Conservation (phyloP, 2,329 filamentous ascomycete species). For the Neonectria hederae region DNA sequence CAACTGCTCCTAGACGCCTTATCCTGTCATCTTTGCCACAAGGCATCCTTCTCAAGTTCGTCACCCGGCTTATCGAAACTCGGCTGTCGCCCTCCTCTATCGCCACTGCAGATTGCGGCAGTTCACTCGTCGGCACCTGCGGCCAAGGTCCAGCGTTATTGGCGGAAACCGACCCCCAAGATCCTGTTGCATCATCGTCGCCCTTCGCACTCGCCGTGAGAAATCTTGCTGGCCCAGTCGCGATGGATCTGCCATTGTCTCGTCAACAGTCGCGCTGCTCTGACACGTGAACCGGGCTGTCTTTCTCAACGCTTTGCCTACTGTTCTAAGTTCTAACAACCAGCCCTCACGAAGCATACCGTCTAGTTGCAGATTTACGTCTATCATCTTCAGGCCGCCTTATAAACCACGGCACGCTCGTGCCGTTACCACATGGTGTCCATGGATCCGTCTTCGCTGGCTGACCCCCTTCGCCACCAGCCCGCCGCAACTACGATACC, state of each 20-base stretch:
- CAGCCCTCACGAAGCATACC: not conserved
- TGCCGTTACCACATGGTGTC: not conserved
- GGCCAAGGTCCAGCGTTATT: not conserved
- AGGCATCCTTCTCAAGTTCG: not conserved
- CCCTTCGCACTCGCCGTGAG: slow-evolving; percentile 12
- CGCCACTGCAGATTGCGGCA: not conserved
- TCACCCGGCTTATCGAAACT: not conserved
- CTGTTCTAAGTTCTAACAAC: not conserved
- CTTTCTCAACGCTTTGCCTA: slow-evolving; percentile 15
- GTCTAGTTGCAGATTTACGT: slow-evolving; percentile 23
- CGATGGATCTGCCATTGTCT: slow-evolving; percentile 35
- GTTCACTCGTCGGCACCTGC: slow-evolving; percentile 18
- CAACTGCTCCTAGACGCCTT: not conserved
- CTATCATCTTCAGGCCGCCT: not conserved
- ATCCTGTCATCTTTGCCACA: not conserved
- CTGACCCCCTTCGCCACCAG: slow-evolving; percentile 26
- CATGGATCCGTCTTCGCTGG: slow-evolving; percentile 33
- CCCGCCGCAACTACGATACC: slow-evolving; percentile 24
- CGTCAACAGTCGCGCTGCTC: slow-evolving; percentile 23
- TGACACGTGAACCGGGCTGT: slow-evolving; percentile 33
- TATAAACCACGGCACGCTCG: not conserved
- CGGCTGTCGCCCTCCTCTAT: not conserved
- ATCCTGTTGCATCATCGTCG: slow-evolving; percentile 1
- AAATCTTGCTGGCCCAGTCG: slow-evolving; percentile 22
- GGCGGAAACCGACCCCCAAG: not conserved